phyloP scores from a whole-genome alignment of 148 eudicot genomes.

The Rhododendron ferrugineum region DNA sequence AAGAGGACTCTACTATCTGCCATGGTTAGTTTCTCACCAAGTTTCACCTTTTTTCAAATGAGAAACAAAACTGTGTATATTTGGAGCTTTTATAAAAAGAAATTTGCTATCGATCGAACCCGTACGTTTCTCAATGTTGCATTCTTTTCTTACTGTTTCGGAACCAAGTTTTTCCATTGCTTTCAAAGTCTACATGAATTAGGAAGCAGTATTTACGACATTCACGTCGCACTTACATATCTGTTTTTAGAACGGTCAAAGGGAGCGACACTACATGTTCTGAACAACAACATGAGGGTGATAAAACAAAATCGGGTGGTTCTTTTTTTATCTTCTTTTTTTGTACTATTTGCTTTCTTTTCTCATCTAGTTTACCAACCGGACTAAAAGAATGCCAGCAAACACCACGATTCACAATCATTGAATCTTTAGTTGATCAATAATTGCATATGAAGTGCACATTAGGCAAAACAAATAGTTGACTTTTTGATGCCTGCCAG shows the following conservation, averaged over 20 bases:
- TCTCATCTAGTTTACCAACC: background rate
- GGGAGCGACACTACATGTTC: background rate
- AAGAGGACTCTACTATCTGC: background rate
- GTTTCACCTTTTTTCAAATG: background rate
- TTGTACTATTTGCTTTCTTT: background rate
- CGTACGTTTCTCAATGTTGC: background rate
- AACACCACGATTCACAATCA: constrained; percentile 2
- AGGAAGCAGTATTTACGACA: background rate
- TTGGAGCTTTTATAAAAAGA: background rate
- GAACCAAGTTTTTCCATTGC: background rate
- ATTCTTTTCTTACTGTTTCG: background rate
- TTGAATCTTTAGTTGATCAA: background rate
- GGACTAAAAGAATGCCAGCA: background rate
- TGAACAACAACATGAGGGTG: background rate
- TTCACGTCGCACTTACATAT: background rate
- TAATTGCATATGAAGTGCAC: background rate
- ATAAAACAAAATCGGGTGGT: background rate
- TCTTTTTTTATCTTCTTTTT: background rate
- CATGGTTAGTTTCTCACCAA: background rate
- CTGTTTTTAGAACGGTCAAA: background rate
- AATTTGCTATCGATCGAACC: background rate
- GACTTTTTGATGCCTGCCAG: background rate
- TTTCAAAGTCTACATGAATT: too few species aligned
- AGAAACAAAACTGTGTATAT: background rate
- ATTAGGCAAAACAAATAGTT: background rate